A percentile compares a stretch with the other conserved stretches of the same genome.
Conservation (phyloP, 2,329 filamentous ascomycete species). For the Beauveria bassiana region DNA sequence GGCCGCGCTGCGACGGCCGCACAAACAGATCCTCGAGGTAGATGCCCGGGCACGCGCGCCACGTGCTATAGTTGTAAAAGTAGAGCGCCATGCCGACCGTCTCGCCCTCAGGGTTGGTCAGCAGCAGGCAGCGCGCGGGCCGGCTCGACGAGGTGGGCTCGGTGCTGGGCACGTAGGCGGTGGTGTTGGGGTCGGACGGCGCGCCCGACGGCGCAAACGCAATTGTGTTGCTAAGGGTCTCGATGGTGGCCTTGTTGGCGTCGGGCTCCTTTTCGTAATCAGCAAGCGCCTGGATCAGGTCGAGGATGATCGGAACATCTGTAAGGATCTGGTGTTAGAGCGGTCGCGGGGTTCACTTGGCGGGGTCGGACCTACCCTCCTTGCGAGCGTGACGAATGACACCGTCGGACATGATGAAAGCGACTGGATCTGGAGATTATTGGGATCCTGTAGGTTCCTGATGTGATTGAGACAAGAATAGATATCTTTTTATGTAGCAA, state of each 20-base stretch:
- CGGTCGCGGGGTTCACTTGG: neutral
- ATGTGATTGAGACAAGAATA: neutral
- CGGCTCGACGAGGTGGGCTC: slow-evolving; percentile 46
- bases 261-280: slow-evolving; percentile 75
- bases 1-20: slow-evolving; percentile 57
- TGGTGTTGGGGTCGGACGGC: slow-evolving; percentile 29
- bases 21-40: slow-evolving; percentile 95
- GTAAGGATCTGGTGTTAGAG: neutral
- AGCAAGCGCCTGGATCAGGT: slow-evolving; percentile 77
- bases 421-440: neutral
- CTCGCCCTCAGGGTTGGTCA: slow-evolving; percentile 42
- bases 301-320: slow-evolving; percentile 79
- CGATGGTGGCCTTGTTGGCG: slow-evolving; percentile 70
- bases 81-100: slow-evolving; percentile 76
- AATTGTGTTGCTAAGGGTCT: slow-evolving; percentile 64
- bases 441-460: neutral
- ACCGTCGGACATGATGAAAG: neutral
- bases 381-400: slow-evolving; percentile 8
- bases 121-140: slow-evolving; percentile 70
- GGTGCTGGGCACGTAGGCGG: slow-evolving; percentile 31
- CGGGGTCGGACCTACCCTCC: slow-evolving; percentile 8
- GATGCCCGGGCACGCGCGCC: slow-evolving; percentile 79
- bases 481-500: neutral
- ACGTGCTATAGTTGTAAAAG: slow-evolving; percentile 95
- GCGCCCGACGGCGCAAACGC: slow-evolving; percentile 57